phyloP scores from a whole-genome alignment of 2,329 filamentous ascomycete species.

The Ascochyta pisi region DNA sequence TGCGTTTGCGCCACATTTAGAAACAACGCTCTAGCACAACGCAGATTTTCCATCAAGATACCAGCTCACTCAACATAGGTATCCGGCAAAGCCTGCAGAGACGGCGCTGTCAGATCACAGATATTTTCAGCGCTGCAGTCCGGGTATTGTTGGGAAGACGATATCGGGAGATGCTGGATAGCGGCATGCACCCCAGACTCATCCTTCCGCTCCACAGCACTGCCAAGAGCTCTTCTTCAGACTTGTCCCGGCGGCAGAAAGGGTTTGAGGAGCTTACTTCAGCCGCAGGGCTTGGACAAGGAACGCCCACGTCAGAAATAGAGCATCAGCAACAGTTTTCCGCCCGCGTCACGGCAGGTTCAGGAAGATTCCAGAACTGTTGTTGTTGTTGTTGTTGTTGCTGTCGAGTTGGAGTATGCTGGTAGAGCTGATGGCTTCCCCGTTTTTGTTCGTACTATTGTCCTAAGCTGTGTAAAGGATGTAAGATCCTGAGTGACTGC shows the following conservation, averaged over 20 bases:
- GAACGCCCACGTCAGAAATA: neutral
- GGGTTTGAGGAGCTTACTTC: conserved; percentile 21
- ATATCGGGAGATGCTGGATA: conserved; percentile 1
- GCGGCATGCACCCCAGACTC: conserved; percentile 16
- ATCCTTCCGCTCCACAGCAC: conserved; percentile 20
- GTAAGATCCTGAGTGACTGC: too few species aligned
- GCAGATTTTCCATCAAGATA: neutral
- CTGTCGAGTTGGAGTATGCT: too few species aligned
- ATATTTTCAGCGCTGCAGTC: neutral
- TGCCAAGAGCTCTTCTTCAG: conserved; percentile 29
- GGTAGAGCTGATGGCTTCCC: too few species aligned
- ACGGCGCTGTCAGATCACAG: neutral
- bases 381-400: too few species aligned
- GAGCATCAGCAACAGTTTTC: neutral
- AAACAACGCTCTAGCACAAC: conserved; percentile 4
- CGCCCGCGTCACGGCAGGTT: too few species aligned
- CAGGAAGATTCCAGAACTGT: too few species aligned
- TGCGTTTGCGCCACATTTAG: conserved; percentile 10
- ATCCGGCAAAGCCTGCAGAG: neutral
- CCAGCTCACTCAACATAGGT: neutral
- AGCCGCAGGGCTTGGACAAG: conserved; percentile 9
- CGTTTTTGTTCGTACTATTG: too few species aligned
- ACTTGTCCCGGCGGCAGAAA: conserved; percentile 38
- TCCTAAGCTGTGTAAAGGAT: too few species aligned
- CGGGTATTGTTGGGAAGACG: neutral